phyloP scores from a whole-genome alignment of 257 asterid genomes.

The Jasminum sambac region DNA sequence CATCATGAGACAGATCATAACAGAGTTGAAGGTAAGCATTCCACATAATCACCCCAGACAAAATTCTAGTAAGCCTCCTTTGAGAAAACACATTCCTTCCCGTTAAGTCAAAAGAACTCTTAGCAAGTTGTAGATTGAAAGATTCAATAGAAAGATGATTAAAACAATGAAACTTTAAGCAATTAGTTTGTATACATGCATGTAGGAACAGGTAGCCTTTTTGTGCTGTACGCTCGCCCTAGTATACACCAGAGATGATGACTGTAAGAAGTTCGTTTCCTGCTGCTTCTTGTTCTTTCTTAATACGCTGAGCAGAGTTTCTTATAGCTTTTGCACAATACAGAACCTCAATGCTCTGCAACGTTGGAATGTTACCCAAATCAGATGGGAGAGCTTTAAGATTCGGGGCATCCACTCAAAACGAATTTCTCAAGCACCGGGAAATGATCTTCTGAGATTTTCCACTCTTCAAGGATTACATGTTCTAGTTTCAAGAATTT shows the following conservation, averaged over 20 bases:
- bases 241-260: accelerated
- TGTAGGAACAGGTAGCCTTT: no score
- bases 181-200: no score
- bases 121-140: no score
- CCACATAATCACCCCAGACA: no score
- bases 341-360: neutral
- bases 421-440: neutral
- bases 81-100: no score
- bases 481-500: neutral
- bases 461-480: neutral
- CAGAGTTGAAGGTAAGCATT: no score
- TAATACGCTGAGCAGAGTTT: neutral
- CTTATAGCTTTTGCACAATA: neutral
- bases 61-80: no score
- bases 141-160: no score
- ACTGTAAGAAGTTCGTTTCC: neutral
- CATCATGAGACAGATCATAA: no score
- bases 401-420: neutral
- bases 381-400: neutral
- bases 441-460: neutral
- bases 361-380: neutral
- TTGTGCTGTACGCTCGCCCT: no score
- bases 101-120: no score
- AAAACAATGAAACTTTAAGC: no score
- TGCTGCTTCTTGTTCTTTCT: neutral